phyloP scores from a whole-genome alignment of 176 grass and related monocot genomes.

The Canna indica region DNA sequence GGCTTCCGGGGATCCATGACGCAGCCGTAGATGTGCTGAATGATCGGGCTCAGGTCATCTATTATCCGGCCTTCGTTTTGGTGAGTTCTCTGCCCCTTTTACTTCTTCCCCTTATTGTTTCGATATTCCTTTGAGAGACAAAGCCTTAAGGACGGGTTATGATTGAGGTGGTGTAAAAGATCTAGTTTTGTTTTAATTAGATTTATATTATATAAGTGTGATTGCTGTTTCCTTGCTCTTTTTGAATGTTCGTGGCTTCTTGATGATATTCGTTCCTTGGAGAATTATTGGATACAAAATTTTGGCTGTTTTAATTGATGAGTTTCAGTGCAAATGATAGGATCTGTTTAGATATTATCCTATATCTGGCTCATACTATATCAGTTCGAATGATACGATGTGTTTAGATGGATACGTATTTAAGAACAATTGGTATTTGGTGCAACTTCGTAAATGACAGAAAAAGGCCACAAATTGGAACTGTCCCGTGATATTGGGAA shows the following conservation, averaged over 20 bases:
- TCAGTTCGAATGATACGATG: neutral
- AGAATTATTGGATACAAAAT: neutral
- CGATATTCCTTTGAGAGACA: neutral
- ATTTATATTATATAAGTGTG: neutral
- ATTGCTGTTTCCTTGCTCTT: neutral
- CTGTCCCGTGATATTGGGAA: neutral
- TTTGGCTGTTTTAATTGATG: neutral
- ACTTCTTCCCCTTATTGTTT: neutral
- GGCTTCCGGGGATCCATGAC: slow-evolving; percentile 77
- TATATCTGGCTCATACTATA: neutral
- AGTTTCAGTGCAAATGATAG: neutral
- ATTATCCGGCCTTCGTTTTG: slow-evolving; percentile 70
- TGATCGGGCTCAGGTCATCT: slow-evolving; percentile 64
- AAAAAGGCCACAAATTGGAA: neutral
- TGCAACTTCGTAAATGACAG: neutral
- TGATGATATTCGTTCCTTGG: neutral
- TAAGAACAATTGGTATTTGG: neutral
- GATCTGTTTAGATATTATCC: neutral
- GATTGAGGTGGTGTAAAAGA: neutral
- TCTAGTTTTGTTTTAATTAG: neutral
- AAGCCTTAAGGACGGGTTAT: neutral
- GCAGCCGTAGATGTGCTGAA: slow-evolving; percentile 80
- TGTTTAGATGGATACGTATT: neutral
- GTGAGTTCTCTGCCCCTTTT: slow-evolving; percentile 31
- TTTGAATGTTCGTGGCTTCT: neutral